A percentile compares a stretch with the other conserved stretches of the same genome.
phyloP scores from a whole-genome alignment of 228 moss, liverwort and hornwort species.

The Sphagnum fallax region DNA sequence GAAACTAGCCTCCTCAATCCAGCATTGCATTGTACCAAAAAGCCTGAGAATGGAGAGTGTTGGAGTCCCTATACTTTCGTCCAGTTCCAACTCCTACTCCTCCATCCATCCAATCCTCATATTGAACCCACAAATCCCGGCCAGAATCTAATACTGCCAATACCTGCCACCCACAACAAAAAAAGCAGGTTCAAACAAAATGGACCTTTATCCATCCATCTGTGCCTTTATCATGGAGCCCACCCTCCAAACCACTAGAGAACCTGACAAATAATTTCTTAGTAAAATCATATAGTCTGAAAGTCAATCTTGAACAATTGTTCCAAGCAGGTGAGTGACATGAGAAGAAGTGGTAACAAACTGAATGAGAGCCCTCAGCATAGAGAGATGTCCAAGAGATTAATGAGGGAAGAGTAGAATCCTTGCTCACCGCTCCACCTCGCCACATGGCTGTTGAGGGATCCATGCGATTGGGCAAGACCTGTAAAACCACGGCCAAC shows the following conservation, averaged over 20 bases:
- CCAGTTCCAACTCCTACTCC: conserved; percentile 78
- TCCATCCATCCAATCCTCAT: conserved; percentile 94
- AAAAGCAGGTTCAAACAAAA: neutral
- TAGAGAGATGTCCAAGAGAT: neutral
- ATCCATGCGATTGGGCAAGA: conserved; percentile 80
- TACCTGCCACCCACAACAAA: conserved; percentile 36
- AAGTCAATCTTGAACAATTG: neutral
- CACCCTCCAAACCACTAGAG: neutral
- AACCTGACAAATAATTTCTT: neutral
- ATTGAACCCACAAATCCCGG: conserved; percentile 86
- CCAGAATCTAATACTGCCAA: conserved; percentile 87
- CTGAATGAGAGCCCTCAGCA: neutral
- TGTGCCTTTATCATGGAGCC: neutral
- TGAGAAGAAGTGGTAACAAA: neutral
- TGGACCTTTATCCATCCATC: neutral
- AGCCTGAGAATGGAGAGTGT: conserved; percentile 81
- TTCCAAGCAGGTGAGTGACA: too few species aligned
- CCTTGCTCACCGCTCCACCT: conserved; percentile 69
- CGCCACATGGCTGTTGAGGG: conserved; percentile 81
- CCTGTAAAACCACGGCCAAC: conserved; percentile 21
- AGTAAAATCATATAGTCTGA: too few species aligned
- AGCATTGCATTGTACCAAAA: conserved; percentile 81
- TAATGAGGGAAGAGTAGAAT: neutral
- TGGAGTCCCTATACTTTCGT: conserved; percentile 88
- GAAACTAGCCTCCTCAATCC: conserved; percentile 15